Conservation (phyloP, 352 stramenopile genomes). For the Thraustochytrium sp. region DNA sequence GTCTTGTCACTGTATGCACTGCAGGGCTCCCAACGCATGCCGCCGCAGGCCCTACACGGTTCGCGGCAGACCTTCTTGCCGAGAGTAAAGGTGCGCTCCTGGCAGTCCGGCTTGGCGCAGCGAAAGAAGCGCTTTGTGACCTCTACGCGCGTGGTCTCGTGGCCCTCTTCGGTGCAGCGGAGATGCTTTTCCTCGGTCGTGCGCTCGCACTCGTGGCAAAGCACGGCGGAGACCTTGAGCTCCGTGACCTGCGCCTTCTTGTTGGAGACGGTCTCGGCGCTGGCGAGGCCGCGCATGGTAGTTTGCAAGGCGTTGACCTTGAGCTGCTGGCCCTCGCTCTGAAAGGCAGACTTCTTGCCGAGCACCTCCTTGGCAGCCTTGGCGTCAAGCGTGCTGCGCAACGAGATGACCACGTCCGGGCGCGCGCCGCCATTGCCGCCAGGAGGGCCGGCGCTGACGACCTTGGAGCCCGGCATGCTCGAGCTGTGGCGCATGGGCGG, state of each 20-base stretch:
- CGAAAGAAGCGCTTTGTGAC: conserved; percentile 23
- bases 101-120: background rate
- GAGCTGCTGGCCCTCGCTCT: background rate
- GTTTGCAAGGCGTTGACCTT: background rate
- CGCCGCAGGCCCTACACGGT: background rate
- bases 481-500: background rate
- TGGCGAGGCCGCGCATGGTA: background rate
- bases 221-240: background rate
- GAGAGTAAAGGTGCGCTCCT: background rate
- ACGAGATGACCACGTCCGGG: background rate
- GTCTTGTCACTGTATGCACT: conserved; percentile 34
- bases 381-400: background rate
- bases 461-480: background rate
- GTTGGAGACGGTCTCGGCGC: background rate
- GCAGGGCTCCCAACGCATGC: conserved; percentile 2
- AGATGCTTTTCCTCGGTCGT: background rate
- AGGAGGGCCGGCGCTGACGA: background rate
- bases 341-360: background rate
- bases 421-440: background rate
- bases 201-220: conserved; percentile 20
- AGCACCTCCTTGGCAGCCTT: background rate
- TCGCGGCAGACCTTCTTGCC: background rate
- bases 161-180: background rate
- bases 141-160: background rate
- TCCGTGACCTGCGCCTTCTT: background rate